These are phyloP conservation scores for Tolypocladium guangdongense DNA, from an alignment of 2,329 filamentous ascomycete species.

Conservation along the genomic window DNA sequence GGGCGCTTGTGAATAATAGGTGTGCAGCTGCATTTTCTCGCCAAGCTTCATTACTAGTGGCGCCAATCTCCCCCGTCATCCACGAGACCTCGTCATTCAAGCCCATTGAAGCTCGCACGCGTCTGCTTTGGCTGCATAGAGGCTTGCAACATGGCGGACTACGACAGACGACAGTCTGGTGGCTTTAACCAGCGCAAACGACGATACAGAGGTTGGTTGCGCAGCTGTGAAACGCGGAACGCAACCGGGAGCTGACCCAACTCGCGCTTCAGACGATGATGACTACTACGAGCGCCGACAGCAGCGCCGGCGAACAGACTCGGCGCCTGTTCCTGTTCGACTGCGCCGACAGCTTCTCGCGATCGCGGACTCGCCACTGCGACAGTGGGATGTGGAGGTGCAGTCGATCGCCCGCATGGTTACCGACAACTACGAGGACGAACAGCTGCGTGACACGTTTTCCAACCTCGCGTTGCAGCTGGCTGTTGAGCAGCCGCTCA, in stretches of 20 bases:
- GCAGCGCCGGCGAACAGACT: slow-evolving; percentile 64
- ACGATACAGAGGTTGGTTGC: slow-evolving; percentile 60
- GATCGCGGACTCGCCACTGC: slow-evolving; percentile 72
- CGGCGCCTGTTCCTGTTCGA: slow-evolving; percentile 54
- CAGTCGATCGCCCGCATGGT: slow-evolving; percentile 64
- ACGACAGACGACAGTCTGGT: slow-evolving; percentile 42
- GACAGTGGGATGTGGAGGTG: slow-evolving; percentile 70
- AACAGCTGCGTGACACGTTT: slow-evolving; percentile 63
- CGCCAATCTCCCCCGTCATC: not conserved
- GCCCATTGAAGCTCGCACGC: not conserved
- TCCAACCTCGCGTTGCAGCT: slow-evolving; percentile 65
- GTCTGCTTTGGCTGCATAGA: not conserved
- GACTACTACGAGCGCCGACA: slow-evolving; percentile 66
- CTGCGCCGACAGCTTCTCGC: slow-evolving; percentile 69
- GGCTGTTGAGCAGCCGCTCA: slow-evolving; percentile 83
- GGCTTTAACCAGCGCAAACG: slow-evolving; percentile 60
- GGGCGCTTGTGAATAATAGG: too few species aligned
- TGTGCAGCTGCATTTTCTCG: not conserved
- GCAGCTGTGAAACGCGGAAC: not conserved
- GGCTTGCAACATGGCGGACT: slow-evolving; percentile 35
- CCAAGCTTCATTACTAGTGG: not conserved
- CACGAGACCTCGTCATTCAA: not conserved
- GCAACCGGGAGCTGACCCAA: not conserved
- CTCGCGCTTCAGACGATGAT: slow-evolving; percentile 44
- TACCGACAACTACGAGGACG: slow-evolving; percentile 76